These are phyloP conservation scores for Termitomyces sp. DNA, from an alignment of 768 basidiomycete species.

Conservation along the genomic window DNA sequence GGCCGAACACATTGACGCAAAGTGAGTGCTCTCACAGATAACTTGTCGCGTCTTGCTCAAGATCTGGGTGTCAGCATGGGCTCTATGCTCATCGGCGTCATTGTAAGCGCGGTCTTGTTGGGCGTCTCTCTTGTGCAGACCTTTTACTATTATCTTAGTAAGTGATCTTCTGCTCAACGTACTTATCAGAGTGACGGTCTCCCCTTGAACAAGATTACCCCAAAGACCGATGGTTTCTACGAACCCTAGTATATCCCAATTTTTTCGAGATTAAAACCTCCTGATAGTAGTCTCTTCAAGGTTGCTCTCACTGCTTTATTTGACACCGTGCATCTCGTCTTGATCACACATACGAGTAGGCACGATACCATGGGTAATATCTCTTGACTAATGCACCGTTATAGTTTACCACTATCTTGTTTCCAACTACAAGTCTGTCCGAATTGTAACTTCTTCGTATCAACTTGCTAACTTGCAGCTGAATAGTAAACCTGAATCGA, in stretches of 20 bases:
- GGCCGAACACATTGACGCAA: constrained; percentile 10
- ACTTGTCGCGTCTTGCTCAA: background rate
- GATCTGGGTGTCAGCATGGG: constrained; percentile 16
- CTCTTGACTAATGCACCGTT: background rate
- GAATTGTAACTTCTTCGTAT: background rate
- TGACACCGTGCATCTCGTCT: constrained; percentile 45
- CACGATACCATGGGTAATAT: background rate
- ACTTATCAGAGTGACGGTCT: background rate
- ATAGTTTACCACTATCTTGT: constrained; percentile 20
- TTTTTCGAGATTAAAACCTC: background rate
- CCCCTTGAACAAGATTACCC: constrained; percentile 13
- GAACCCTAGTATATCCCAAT: constrained; percentile 8
- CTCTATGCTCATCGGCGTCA: constrained; percentile 17
- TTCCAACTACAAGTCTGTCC: constrained; percentile 17
- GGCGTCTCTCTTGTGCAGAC: constrained; percentile 21
- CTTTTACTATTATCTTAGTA: constrained; percentile 19
- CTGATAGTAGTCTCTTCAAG: constrained; percentile 18
- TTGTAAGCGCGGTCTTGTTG: constrained; percentile 19
- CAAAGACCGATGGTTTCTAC: constrained; percentile 18
- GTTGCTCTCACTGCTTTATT: constrained; percentile 38
- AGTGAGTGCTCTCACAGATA: constrained; percentile 9
- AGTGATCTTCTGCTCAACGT: background rate
- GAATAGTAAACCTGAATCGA: constrained; percentile 21
- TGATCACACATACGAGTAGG: constrained; percentile 46
- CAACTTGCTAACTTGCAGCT: background rate